Base-by-base conservation (phyloP, 2,329 filamentous ascomycete genomes). In the Alternaria solani region DNA sequence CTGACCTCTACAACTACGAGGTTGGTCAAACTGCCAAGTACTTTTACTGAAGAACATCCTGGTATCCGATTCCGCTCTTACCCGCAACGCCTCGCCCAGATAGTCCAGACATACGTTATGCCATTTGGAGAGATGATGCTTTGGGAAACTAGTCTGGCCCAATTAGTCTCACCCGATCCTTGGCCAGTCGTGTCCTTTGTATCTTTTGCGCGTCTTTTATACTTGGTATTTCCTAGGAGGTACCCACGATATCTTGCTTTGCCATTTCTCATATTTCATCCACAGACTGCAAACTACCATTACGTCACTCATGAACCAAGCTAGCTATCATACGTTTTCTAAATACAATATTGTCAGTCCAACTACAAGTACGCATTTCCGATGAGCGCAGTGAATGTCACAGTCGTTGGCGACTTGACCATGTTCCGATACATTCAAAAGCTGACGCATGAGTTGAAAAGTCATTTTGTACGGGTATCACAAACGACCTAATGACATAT, bases 1-100 rank as follows among this genome's bases (percentile, higher is more conserved):
- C 39, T 1, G 64, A 73, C 9, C 58, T 77, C 30, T 23, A 59
- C 5, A 14, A 56, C 8, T 68, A 70, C 48, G 68, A 75, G 51
- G 25, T 64, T 1, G 67, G 70, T 14, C 14, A 49, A 38, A 42
- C 39, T 14, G 61, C 62, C 14, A 67, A 66, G 30, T 75, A 74
- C 58, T 75, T 57, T 54, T 12, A 63, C 43, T 75, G 44, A 23
- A 25, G 26, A 23, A 12, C 11, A 9, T 43, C 8, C 23, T 32
- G 16, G 42, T 20, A 25, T n/a, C 18, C 25, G 11, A 6, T 11
- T 25, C 12, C 7, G 12, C 12, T 32, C 32, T n/a, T 7, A 18
- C 26, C 32, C 4, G 14, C 23, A 48, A 20, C 42, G 16, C 43
- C 25, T 8, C n/a, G 16, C 43, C 26, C 43, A 25, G 16, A 38